Evolutionary conservation across 352 stramenopile species (phyloP).

Genomic region (Globisporangium orthogonon): DNA sequence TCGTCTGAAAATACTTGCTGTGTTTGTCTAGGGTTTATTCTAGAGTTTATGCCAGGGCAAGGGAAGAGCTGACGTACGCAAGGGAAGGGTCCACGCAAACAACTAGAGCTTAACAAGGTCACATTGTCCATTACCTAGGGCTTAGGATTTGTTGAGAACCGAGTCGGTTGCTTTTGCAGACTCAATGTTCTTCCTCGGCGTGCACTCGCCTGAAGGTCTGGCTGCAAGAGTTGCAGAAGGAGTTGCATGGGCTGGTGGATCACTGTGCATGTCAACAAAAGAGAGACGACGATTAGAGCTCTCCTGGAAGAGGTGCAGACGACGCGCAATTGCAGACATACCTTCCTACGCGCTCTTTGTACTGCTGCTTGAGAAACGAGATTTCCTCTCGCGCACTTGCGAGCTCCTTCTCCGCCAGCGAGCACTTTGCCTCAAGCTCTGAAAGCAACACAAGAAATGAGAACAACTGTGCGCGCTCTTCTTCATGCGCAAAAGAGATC

Average conservation of each 20-base stretch:
- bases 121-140: too few species aligned
- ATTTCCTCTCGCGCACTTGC: constrained; percentile 32
- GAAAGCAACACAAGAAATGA: not conserved
- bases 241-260: constrained; percentile 22
- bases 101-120: too few species aligned
- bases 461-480: too few species aligned
- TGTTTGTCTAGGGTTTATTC: too few species aligned
- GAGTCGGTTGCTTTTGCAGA: constrained; percentile 41
- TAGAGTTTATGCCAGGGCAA: too few species aligned
- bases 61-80: too few species aligned
- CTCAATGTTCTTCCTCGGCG: constrained; percentile 44
- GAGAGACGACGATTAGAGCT: not conserved
- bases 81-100: too few species aligned
- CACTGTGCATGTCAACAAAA: constrained; percentile 16
- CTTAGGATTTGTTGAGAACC: constrained; percentile 23
- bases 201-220: constrained; percentile 23
- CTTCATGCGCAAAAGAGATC: too few species aligned
- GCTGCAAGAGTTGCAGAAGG: not conserved
- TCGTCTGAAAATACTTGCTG: too few species aligned
- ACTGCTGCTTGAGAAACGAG: constrained; percentile 44
- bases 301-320: not conserved
- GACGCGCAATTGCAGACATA: constrained; percentile 11
- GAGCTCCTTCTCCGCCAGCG: constrained; percentile 36
- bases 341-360: constrained; percentile 40
- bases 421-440: constrained; percentile 57